Evolutionary conservation across 139 green algal genomes (phyloP).

Genomic region (Chlorella sp.): DNA sequence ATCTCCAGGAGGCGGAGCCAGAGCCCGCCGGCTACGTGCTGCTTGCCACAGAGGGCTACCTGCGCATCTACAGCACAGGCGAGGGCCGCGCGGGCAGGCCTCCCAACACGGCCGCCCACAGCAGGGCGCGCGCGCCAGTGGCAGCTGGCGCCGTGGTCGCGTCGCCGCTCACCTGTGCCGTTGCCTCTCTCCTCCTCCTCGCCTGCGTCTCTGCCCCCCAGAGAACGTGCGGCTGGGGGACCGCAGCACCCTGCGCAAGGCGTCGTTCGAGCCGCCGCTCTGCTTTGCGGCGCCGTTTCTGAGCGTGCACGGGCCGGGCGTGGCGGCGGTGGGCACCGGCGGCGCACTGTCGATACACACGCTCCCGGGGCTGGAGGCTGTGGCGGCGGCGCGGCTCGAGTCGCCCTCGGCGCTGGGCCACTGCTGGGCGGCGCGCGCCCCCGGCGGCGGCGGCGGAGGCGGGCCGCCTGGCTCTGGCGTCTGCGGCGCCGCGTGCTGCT

Average conservation of each 20-base stretch:
- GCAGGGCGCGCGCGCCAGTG: no score
- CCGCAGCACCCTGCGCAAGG: constrained; percentile 45
- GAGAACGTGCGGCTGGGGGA: constrained; percentile 41
- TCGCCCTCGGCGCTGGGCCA: constrained; percentile 35
- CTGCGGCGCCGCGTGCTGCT: constrained; percentile 1
- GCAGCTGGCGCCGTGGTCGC: no score
- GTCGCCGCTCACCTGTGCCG: not conserved
- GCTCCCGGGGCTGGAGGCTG: constrained; percentile 37
- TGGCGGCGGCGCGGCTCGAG: constrained; percentile 25
- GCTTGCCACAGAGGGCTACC: constrained; percentile 35
- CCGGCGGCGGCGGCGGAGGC: not conserved
- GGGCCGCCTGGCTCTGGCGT: not conserved
- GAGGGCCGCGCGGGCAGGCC: no score
- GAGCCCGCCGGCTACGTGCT: constrained; percentile 28
- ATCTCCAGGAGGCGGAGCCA: constrained; percentile 20
- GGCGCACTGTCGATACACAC: constrained; percentile 31
- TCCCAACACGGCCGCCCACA: no score
- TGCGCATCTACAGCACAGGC: constrained; percentile 43
- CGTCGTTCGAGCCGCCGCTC: constrained; percentile 29
- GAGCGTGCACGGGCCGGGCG: constrained; percentile 33
- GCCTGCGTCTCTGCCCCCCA: not conserved
- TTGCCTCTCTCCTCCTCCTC: not conserved
- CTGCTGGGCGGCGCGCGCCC: constrained; percentile 22
- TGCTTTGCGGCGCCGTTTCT: constrained; percentile 38
- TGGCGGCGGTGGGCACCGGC: constrained; percentile 6